Evolutionary conservation across 805 yeast species (phyloP), one percentile per base, ranked within the genome.

Genomic region (Ascoidea tarda): DNA sequence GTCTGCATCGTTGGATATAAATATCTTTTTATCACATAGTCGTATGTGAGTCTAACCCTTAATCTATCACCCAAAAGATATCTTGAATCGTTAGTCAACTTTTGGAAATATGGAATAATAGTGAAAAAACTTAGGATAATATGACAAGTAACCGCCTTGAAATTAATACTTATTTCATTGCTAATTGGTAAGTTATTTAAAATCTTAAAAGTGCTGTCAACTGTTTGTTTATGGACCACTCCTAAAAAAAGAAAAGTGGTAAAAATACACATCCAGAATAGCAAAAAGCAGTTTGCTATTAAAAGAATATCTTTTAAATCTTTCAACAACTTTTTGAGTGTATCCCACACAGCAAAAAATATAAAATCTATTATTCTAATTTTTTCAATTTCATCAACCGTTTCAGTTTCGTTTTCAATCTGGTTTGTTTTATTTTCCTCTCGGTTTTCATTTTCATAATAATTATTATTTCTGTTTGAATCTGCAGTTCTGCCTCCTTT

Each of bases 101-200:
- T 21, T 5, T 10, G 16, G 12, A 49, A 14, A 16, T 44, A 8
- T 16, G 53, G 53, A 12, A 38, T 12, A 31, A 49, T 5, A 6
- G 53, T 51, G 28, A 48, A 51, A 6, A 16, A 44, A 8, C 45
- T 16, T 6, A 51, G 51, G 5, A 51, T 6, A 5, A 44, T 32
- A 45, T 51, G 53, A 10, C 31, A 6, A 6, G 32, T 10, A n/a
- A 48, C 8, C 16, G 50, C 47, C 12, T 8, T 32, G 4, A 31
- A 50, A 42, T 51, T 51, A 16, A 51, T 31, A 6, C 6, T n/a
- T 33, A 51, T 12, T 6, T 14, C 47, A 21, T 51, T 33, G 8
- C 10, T 46, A n/a, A 12, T n/a, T n/a, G 42, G 6, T n/a, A 16
- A 12, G 2, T 33, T 33, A n/a, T 16, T 14, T 21, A 14, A 16